Evolutionary conservation across 23 red algal genomes (phyloP).

Genomic region (Gracilaria gracilis): DNA sequence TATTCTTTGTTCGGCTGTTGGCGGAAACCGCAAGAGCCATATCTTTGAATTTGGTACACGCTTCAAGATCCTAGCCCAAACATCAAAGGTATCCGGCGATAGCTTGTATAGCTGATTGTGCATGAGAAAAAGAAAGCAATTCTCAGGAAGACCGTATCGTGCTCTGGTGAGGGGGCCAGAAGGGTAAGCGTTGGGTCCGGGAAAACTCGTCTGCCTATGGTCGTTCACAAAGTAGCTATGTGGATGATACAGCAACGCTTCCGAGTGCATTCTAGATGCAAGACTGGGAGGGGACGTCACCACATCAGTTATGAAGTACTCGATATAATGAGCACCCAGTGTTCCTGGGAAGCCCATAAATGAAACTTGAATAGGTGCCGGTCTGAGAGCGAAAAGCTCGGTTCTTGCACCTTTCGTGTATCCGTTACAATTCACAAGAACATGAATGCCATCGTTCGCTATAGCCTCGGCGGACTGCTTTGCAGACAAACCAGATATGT

Average conservation of each 20-base stretch:
- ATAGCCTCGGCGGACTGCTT: constrained; percentile 78
- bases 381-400: constrained; percentile 85
- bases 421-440: constrained; percentile 85
- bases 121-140: constrained; percentile 81
- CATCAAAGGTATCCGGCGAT: constrained; percentile 74
- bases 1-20: constrained; percentile 76
- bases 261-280: constrained; percentile 68
- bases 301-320: constrained; percentile 85
- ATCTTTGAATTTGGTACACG: constrained; percentile 74
- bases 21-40: constrained; percentile 84
- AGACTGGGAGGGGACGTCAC: constrained; percentile 75
- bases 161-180: constrained; percentile 69
- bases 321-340: constrained; percentile 77
- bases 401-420: constrained; percentile 88
- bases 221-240: constrained; percentile 92
- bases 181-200: constrained; percentile 23
- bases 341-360: constrained; percentile 92
- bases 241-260: constrained; percentile 78
- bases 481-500: constrained; percentile 76
- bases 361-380: constrained; percentile 87
- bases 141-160: constrained; percentile 77
- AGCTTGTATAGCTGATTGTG: constrained; percentile 90
- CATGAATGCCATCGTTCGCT: constrained; percentile 82
- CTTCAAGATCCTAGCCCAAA: constrained; percentile 80
- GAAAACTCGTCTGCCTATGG: constrained; percentile 73